Evolutionary conservation across 768 basidiomycete species (phyloP), one percentile per base, ranked within the genome.

Genomic region (Mycena galopus): DNA sequence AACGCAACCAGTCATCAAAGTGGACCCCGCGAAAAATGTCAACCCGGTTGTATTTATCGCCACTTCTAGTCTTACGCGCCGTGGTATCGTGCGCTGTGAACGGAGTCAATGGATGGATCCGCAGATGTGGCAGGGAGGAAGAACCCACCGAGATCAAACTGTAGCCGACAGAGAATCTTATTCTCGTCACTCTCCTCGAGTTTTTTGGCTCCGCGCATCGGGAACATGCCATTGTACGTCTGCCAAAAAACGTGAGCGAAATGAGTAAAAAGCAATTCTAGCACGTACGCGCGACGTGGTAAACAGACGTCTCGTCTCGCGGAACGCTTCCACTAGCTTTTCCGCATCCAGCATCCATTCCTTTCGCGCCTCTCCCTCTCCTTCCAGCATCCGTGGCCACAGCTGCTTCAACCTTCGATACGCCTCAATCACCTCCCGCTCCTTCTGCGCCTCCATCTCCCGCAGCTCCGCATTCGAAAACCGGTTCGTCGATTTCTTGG

Each of bases 291-390:
- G 83, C 32, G 92, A 92, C 3, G 92, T 91, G 76, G 93, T 86
- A 78, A 97, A 99, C 73, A 98, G 79, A 72, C 91, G 89, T 72
- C 92, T 88, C 0, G 96, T 96, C 83, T 96, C 93, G 63, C 97
- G 85, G 82, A 96, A 98, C 79, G 90, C 92, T 71, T 98, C 96
- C 4, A 98, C 88, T 56, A 99, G 84, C 75, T 90, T 93, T 78
- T 95, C 94, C 0, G 96, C 95, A 76, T 95, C 92, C 32, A 92
- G 78, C 74, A 97, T 83, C 94, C 96, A 98, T 75, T 92, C 89
- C 61, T 89, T 86, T 67, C 89, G 85, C 5, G 90, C 88, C 17
- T 88, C 88, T 1, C 83, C 81, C 25, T 88, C 84, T 3, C 85
- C 86, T 4, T 77, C 57, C 42, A 88, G 79, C 86, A 91, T 89